Evolutionary conservation across 768 basidiomycete genomes (phyloP).

Genomic region (Strobilomyces confusus): DNA sequence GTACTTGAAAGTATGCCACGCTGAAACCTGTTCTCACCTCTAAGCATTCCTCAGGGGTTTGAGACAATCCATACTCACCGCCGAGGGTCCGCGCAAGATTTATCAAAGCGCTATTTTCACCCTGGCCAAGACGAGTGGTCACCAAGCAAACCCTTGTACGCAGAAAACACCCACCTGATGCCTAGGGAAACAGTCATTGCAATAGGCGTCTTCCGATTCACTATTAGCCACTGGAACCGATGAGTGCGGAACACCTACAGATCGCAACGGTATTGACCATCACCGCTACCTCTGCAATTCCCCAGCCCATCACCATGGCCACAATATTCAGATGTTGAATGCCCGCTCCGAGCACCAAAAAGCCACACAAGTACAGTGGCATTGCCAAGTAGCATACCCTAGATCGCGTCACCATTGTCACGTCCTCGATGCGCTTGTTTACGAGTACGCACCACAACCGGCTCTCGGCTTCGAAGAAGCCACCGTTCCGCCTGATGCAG

Average conservation of each 20-base stretch:
- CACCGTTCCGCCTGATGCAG: slow-evolving; percentile 41
- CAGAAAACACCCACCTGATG: slow-evolving; percentile 19
- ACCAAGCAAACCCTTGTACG: neutral
- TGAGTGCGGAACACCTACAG: slow-evolving; percentile 23
- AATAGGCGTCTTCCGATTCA: slow-evolving; percentile 32
- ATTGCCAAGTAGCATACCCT: slow-evolving; percentile 39
- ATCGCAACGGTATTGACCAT: slow-evolving; percentile 40
- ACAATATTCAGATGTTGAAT: slow-evolving; percentile 30
- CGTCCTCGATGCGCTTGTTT: rapidly evolving
- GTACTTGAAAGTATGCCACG: too few species aligned
- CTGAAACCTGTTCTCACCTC: slow-evolving; percentile 26
- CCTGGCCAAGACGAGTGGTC: slow-evolving; percentile 16
- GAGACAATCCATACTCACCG: slow-evolving; percentile 16
- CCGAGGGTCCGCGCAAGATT: slow-evolving; percentile 37
- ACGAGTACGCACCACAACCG: slow-evolving; percentile 35
- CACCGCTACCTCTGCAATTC: slow-evolving; percentile 34
- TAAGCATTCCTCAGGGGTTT: neutral
- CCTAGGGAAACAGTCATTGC: slow-evolving; percentile 37
- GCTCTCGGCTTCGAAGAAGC: slow-evolving; percentile 52
- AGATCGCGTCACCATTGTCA: neutral
- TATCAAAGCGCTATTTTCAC: slow-evolving; percentile 42
- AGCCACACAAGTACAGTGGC: slow-evolving; percentile 40
- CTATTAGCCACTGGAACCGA: neutral
- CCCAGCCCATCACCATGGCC: slow-evolving; percentile 42
- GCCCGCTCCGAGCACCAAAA: slow-evolving; percentile 38